Base-by-base conservation (phyloP, 805 yeast genomes). In the Henningerozyma blattae region DNA sequence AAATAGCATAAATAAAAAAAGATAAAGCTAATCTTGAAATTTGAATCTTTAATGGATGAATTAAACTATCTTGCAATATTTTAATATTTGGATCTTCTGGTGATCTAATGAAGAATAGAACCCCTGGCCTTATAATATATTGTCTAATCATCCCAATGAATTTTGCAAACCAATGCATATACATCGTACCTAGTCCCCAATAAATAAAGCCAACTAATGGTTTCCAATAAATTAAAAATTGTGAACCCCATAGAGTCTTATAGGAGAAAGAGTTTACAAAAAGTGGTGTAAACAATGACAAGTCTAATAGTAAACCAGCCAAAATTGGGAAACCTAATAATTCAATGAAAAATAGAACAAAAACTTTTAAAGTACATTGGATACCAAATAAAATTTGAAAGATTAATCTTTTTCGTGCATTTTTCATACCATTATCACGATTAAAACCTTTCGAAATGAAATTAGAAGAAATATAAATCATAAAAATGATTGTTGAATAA, bases 41-140 rank as follows among this genome's bases (percentile, higher is more conserved):
- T 52, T 91, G 96, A 30, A 78, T 61, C 7, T 57, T 42, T 47
- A 89, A 68, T 1, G 95, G 82, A 43, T 81, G 75, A 37, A 81
- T 78, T 34, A 91, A 57, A 1, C 94, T 91, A 51, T 87, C 95
- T 43, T 85, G 89, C 28, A 89, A 68, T 10, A 91, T 70, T 43
- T 89, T 74, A 30, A 85, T 77, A 45, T 83, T 80, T 27, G 94
- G 95, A 52, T 91, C 96, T 46, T 86, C 95, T 4, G 95, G 95
- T 16, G 94, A 85, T 46, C 95, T 70, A 39, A 91, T 81, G 60
- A 91, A 91, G 54, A 75, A 91, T 31, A 91, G 63, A 7, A 84
- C 95, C 10, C 98, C 99, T 0, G 81, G 78, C 36, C 99, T 70
- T 38, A 89, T 66, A 27, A 85, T 75, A 38, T 64, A 59, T 30